phyloP scores from a whole-genome alignment of 208 protist species.

The Leptomonas pyrrhocoris region DNA sequence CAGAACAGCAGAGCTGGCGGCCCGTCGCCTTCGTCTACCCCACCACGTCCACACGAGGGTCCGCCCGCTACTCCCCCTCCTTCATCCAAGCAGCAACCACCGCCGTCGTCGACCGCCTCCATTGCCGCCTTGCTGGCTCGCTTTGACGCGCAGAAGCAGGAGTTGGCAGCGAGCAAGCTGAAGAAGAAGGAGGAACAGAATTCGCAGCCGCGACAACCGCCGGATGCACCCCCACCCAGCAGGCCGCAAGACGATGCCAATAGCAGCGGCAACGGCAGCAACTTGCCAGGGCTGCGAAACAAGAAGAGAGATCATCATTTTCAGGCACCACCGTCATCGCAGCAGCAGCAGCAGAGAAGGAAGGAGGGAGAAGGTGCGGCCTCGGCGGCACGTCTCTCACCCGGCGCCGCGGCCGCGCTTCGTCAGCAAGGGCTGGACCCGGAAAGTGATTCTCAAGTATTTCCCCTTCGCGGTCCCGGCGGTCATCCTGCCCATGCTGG shows the following conservation, averaged over 20 bases:
- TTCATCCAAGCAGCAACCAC: neutral
- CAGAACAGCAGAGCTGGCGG: neutral
- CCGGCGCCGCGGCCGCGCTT: constrained; percentile 28
- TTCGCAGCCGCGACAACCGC: neutral
- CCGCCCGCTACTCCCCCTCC: neutral
- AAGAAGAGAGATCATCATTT: neutral
- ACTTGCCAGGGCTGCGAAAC: neutral
- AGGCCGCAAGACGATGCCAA: no score
- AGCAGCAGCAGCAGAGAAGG: neutral
- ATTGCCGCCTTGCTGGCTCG: constrained; percentile 48
- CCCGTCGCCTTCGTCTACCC: neutral
- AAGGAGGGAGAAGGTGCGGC: neutral
- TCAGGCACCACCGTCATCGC: neutral
- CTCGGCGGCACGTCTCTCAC: constrained; percentile 7
- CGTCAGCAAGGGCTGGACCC: constrained; percentile 18
- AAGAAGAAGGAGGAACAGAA: neutral
- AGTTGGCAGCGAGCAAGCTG: constrained; percentile 20
- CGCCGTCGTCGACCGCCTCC: constrained; percentile 15
- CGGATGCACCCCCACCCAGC: no score
- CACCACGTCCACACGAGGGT: neutral
- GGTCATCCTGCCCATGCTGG: neutral
- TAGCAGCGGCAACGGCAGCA: neutral
- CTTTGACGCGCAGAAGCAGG: constrained; percentile 63
- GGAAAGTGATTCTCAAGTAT: neutral
- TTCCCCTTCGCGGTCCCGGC: neutral